Base-by-base conservation (phyloP, 768 basidiomycete genomes). In the Russula earlei region DNA sequence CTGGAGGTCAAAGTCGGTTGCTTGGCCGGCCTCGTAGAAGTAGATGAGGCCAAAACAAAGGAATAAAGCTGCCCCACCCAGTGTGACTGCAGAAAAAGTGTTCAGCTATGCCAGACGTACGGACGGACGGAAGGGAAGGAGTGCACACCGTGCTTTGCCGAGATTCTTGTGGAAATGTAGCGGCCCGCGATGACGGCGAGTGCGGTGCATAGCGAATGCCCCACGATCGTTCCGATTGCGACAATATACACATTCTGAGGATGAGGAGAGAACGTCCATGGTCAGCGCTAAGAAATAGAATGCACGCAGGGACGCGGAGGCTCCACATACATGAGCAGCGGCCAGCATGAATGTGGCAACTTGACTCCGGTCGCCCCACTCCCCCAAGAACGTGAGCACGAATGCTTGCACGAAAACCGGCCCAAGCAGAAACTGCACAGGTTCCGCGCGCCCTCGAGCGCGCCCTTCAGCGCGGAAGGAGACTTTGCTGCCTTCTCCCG, bases 331-430 rank as follows among this genome's bases (percentile, higher is more conserved):
- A 72, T 99, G 92, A 20, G 94, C 90, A 22, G 94, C 94, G 2
- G 89, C 95, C 50, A 98, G 75, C 5, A 91, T 94, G 60, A 98
- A 95, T 2, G 96, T 98, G 2, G 96, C 87, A 64, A 98, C 91
- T 72, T 99, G 95, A 66, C 91, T 95, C 51, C 95, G 74, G 71
- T 98, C 96, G 0, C 96, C 95, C 96, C 96, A 98, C 71, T 99
- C 96, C 10, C 94, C 96, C n/a, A 99, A 75, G 71, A 97, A 97
- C 0, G 95, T 98, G 57, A 99, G 75, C 31, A 95, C 74, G 65
- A 99, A 97, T 0, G 91, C 83, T 69, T 99, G 93, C 2, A 93
- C 92, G 66, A 97, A 95, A 1, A 96, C 91, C 0, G 95, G 95
- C 0, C 90, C 92, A 19, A 97, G 71, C 62, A 94, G 69, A 93